Evolutionary conservation across 176 grass and related monocot species (phyloP), one percentile per base, ranked within the genome.

Genomic region (Guadua angustifolia): DNA sequence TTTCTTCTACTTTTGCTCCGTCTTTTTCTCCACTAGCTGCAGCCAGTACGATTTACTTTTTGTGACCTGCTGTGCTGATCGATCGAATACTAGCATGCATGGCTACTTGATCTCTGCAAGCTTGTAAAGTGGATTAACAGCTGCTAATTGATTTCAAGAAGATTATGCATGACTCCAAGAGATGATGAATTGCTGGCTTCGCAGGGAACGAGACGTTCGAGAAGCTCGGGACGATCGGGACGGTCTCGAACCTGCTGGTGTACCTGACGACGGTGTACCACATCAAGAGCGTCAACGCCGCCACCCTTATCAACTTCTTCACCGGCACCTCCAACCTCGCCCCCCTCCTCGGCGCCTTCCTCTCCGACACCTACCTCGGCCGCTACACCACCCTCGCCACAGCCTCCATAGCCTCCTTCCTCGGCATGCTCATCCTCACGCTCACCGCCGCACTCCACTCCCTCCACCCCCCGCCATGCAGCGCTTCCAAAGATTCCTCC

Each of bases 231-330:
- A 83, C 95, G 4, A 78, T 93, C 32, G 95, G 95, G 26, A 92
- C 95, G n/a, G 1, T 70, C 14, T 36, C 92, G 0, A 97, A 97
- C 84, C 71, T 94, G 18, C 61, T 97, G 24, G 88, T 97, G 38
- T 97, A 97, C 86, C 86, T 97, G 24, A 94, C 92, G 13, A 91
- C 88, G 3, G 74, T 97, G 1, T 97, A 89, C 82, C 82, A 94
- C 65, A 82, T 97, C 22, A 62, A 84, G 50, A 81, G 88, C 66
- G 81, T 83, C 44, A 21, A 39, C 16, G 92, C 90, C 1, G 84
- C 86, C 21, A 89, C 82, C 3, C 58, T 89, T 36, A 16, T 97
- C 17, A 91, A 70, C 70, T n/a, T 97, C 11, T 92, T 92, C 79
- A 5, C 0, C 1, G 95, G 92, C 18, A 94, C 95, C 7, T 79